Evolutionary conservation across 2,329 filamentous ascomycete genomes (phyloP), one percentile per base, ranked within the genome.

Genomic region (Penicillium verrucosum): DNA sequence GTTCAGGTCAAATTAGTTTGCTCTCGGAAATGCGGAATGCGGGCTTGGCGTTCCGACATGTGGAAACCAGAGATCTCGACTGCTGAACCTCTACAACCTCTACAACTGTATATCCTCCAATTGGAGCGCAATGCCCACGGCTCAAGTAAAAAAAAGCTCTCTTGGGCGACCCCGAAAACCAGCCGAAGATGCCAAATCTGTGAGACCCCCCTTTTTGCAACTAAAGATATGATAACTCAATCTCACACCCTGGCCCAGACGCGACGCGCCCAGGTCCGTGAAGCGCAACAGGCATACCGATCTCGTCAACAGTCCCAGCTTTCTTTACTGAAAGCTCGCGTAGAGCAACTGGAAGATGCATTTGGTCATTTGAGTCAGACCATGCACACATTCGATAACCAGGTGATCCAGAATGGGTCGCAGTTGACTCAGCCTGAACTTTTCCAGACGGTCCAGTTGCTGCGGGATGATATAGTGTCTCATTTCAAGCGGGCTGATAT

Each of bases 261-360:
- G 40, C 46, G 56, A 27, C 56, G 56, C 29, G 48, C 45, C 14
- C 56, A 58, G 18, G 45, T 62, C 4, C 60, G 60, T n/a, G 49
- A 62, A 29, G 60, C 60, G 16, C 60, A 62, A 32, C 48, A 59
- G 41, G 52, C 60, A 18, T 62, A 62, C 45, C 51, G 60, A 44
- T 54, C 49, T 14, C 58, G 60, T 14, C 60, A 62, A 38, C 51
- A 58, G 32, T 51, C 45, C 7, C 49, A 56, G n/a, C 48, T 62
- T 27, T 37, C 44, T 14, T 54, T 58, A 21, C 36, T 60, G 5
- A 56, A 58, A 47, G 45, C 53, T 25, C 44, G 60, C 4, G 56
- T 60, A 40, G 30, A 51, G 25, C 52, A 60, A 8, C 9, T 62
- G 16, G 60, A 62, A 32, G 27, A 56, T 56, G 45, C 37, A 7